Evolutionary conservation across 495 filamentous ascomycete species (phyloP).

Genomic region (Tuber brumale): DNA sequence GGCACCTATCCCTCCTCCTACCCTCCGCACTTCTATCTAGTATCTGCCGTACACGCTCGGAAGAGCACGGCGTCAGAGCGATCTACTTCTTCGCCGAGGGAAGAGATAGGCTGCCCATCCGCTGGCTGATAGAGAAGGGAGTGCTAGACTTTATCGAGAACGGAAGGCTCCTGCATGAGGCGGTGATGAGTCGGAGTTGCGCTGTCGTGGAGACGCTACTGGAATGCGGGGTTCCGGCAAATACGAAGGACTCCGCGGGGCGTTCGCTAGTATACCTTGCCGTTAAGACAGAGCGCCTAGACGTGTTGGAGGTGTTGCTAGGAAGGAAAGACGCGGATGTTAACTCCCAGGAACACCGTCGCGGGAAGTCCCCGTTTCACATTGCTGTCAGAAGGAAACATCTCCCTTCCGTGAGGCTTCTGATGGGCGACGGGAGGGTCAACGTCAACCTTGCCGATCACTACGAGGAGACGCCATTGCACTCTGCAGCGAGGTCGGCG

Average conservation of each 20-base stretch:
- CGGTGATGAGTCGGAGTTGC: background rate
- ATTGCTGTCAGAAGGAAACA: background rate
- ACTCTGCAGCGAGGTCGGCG: constrained; percentile 12
- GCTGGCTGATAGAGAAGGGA: background rate
- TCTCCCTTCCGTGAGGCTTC: background rate
- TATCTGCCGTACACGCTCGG: background rate
- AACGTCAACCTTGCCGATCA: background rate
- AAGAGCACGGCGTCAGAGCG: background rate
- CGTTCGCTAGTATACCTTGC: background rate
- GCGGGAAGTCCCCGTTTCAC: background rate
- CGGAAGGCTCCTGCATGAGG: background rate
- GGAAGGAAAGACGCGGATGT: background rate
- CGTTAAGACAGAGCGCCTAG: background rate
- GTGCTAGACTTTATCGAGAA: background rate
- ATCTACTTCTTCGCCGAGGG: background rate
- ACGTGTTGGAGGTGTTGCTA: background rate
- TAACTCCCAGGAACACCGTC: background rate
- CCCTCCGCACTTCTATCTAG: background rate
- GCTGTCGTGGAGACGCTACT: background rate
- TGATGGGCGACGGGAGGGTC: background rate
- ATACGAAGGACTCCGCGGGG: background rate
- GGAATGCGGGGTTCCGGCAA: background rate
- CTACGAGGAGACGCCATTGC: constrained; percentile 8
- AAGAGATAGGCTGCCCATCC: background rate
- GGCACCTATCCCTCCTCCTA: constrained; percentile 4